Evolutionary conservation across 1,284 basidiomycete genomes (phyloP).

Genomic region (Taiwanofungus camphoratus): DNA sequence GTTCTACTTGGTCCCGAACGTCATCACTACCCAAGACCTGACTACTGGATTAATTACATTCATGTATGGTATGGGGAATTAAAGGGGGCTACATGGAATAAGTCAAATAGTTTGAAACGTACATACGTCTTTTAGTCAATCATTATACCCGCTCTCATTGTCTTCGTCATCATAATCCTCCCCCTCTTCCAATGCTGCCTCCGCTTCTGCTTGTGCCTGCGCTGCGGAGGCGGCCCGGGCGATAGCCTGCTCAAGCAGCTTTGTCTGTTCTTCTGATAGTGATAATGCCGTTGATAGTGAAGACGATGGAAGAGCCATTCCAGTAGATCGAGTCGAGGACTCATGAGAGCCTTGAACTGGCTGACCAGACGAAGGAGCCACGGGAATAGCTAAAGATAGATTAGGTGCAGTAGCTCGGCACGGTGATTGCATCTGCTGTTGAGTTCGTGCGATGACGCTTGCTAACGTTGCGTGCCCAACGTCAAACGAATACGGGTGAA

Average conservation of each 20-base stretch:
- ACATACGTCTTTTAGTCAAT: too few relatives aligned
- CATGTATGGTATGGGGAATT: too few relatives aligned
- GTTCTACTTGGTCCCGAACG: too few relatives aligned
- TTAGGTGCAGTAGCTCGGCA: neutral
- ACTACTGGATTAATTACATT: too few relatives aligned
- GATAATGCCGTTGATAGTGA: slow-evolving; percentile 34
- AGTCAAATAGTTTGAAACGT: too few relatives aligned
- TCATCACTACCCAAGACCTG: too few relatives aligned
- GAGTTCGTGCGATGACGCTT: slow-evolving; percentile 60
- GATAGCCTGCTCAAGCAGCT: slow-evolving; percentile 60
- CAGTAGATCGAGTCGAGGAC: slow-evolving; percentile 2
- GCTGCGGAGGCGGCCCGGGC: slow-evolving; percentile 64
- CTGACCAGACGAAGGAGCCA: neutral
- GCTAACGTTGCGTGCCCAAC: slow-evolving; percentile 55
- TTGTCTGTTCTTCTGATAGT: slow-evolving; percentile 63
- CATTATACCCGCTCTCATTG: too few relatives aligned
- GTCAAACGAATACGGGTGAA: slow-evolving; percentile 30
- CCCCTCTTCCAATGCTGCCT: slow-evolving; percentile 61
- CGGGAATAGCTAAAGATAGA: neutral
- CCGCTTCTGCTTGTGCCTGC: slow-evolving; percentile 68
- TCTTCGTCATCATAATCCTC: slow-evolving; percentile 35
- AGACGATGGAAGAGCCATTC: slow-evolving; percentile 2
- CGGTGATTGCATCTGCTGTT: too few relatives aligned
- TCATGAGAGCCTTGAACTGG: neutral
- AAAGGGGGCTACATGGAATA: too few relatives aligned